Evolutionary conservation across 2,329 filamentous ascomycete species (phyloP).

Genomic region (Aspergillus cejpii): DNA sequence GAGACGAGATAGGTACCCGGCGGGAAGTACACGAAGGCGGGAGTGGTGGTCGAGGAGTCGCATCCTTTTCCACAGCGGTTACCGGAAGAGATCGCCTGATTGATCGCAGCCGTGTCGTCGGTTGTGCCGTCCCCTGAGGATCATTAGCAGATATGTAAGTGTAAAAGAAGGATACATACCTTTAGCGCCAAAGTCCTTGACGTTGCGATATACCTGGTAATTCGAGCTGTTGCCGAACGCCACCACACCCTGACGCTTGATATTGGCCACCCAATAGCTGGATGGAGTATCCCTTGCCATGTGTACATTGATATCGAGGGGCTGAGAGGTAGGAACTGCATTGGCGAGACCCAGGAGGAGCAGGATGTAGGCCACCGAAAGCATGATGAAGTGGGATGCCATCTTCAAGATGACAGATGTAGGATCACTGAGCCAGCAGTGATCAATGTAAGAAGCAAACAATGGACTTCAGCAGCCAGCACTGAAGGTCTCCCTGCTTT

Average conservation of each 20-base stretch:
- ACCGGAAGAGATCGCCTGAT: constrained; percentile 69
- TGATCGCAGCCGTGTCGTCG: constrained; percentile 87
- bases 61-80: constrained; percentile 73
- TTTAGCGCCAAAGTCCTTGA: constrained; percentile 66
- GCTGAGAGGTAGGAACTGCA: constrained; percentile 28
- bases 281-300: constrained; percentile 26
- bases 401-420: constrained; percentile 17
- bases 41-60: constrained; percentile 74
- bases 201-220: constrained; percentile 72
- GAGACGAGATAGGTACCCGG: constrained; percentile 78
- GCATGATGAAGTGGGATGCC: constrained; percentile 21
- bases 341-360: constrained; percentile 29
- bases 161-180: constrained; percentile 47
- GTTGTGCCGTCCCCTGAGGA: constrained; percentile 54
- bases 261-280: constrained; percentile 65
- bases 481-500: constrained; percentile 13
- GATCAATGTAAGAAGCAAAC: constrained; percentile 6
- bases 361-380: constrained; percentile 28
- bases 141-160: constrained; percentile 23
- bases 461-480: constrained; percentile 25
- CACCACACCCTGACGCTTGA: constrained; percentile 61
- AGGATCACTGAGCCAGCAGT: constrained; percentile 29
- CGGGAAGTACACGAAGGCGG: constrained; percentile 87
- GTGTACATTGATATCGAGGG: constrained; percentile 11
- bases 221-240: constrained; percentile 52